Percentiles rank a stretch among this genome's conserved stretches.
phyloP scores from a whole-genome alignment of 164 flowering plant genomes.

The Umbilicus rupestris region DNA sequence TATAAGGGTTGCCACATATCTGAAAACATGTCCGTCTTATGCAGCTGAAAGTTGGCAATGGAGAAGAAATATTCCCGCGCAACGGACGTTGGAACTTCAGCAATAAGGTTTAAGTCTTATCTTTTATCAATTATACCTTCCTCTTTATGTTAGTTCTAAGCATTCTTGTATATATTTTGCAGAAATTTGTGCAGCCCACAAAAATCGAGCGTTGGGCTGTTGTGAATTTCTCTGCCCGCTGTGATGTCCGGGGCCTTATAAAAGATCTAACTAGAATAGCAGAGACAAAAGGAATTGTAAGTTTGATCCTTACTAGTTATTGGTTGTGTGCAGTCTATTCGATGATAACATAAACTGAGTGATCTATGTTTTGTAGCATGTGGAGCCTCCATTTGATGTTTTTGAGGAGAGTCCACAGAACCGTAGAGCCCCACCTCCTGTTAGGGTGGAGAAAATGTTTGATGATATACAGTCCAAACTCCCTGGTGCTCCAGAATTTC shows the following conservation, averaged over 20 bases:
- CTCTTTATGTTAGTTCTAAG: not conserved
- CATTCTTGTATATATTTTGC: not conserved
- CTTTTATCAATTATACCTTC: not conserved
- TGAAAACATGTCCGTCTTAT: not conserved
- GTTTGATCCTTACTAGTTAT: constrained; percentile 14
- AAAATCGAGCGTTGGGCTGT: constrained; percentile 68
- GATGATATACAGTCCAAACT: constrained; percentile 35
- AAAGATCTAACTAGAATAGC: constrained; percentile 43
- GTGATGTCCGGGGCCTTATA: constrained; percentile 40
- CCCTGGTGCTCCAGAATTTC: constrained; percentile 46
- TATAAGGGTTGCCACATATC: not conserved
- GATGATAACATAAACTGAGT: not conserved
- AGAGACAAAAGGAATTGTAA: constrained; percentile 67
- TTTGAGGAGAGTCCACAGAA: constrained; percentile 40
- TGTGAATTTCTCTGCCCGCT: constrained; percentile 81
- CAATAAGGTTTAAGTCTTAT: constrained; percentile 43
- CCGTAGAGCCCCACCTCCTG: constrained; percentile 33
- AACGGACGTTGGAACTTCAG: constrained; percentile 90
- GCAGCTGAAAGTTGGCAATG: constrained; percentile 74
- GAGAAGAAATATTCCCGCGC: constrained; percentile 56
- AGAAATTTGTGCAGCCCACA: constrained; percentile 62
- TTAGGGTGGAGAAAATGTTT: constrained; percentile 59
- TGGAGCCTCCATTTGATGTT: constrained; percentile 33
- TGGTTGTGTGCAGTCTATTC: not conserved
- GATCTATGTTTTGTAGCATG: constrained; percentile 20